Evolutionary conservation across 306 rosid genomes (phyloP), one percentile per base, ranked within the genome.

Genomic region (Canavalia ensiformis): DNA sequence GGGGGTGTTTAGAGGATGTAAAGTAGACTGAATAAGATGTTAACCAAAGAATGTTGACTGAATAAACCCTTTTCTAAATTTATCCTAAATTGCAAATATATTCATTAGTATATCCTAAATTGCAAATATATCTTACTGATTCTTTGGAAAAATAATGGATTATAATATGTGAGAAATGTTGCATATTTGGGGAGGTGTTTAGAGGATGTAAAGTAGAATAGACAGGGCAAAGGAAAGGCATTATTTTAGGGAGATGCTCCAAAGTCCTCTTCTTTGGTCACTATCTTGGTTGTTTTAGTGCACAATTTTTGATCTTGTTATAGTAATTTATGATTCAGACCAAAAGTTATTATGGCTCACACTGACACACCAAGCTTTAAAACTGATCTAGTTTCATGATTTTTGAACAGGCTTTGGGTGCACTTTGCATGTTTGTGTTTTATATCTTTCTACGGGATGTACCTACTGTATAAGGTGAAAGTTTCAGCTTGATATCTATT

Each of bases 351-450:
- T 70, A 47, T 72, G 39, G 54, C 18, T 75, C 13, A 44, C 68
- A 13, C n/a, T 37, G 44, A 49, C 13, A 28, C 28, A 73, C 33
- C 9, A 1, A 46, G 42, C 75, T 69, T 44, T 35, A 3, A 63
- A 55, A 78, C 42, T 49, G 7, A 59, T 82, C 67, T 85, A 30
- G 62, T 51, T 76, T 82, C 76, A 7, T 70, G 80, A 51, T 84
- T 79, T 72, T 41, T 60, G 83, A 41, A 47, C 97, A 95, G 99
- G 93, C 95, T 93, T 69, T 95, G 99, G 99, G 92, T 89, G 70
- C 97, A 95, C 77, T 95, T 90, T 86, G 88, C 82, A 29, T 95
- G 92, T 81, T 82, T 91, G 74, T 95, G 92, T 90, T 84, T 93
- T 83, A 80, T 95, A 83, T 93, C 99, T 78, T 83, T 95, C 60